Evolutionary conservation across 345 rosid genomes (phyloP).

Genomic region (Clarkia xantiana): DNA sequence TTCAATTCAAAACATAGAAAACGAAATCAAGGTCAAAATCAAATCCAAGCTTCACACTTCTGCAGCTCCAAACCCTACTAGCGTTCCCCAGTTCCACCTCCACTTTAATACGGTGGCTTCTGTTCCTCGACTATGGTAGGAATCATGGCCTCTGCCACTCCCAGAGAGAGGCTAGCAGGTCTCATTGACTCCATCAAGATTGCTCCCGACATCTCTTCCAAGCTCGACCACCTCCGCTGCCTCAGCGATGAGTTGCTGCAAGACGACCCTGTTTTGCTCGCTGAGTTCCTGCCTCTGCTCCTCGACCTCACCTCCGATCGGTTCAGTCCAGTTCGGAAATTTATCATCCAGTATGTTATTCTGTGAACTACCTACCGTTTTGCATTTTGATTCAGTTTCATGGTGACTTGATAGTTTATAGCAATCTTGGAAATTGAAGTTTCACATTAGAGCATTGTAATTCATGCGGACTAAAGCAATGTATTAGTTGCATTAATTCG

Average conservation of each 20-base stretch:
- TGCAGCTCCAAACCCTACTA: too few relatives aligned
- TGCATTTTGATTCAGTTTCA: not conserved
- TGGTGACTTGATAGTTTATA: too few relatives aligned
- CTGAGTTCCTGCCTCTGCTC: constrained; percentile 58
- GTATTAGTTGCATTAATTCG: not conserved
- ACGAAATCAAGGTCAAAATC: too few relatives aligned
- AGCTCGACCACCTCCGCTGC: constrained; percentile 49
- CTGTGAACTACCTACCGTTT: not conserved
- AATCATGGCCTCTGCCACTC: constrained; percentile 23
- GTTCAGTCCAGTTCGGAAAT: constrained; percentile 62
- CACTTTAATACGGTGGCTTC: not conserved
- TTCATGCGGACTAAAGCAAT: too few relatives aligned
- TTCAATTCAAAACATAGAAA: too few relatives aligned
- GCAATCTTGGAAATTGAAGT: too few relatives aligned
- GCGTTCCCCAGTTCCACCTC: too few relatives aligned
- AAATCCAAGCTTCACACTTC: too few relatives aligned
- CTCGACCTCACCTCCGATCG: constrained; percentile 59
- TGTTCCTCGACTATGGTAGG: constrained; percentile 29
- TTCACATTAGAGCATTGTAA: too few relatives aligned
- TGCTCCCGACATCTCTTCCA: constrained; percentile 46
- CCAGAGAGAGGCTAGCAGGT: constrained; percentile 38
- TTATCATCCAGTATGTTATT: constrained; percentile 48
- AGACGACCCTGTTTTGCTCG: constrained; percentile 25
- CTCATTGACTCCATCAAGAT: constrained; percentile 41
- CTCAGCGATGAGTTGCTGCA: constrained; percentile 34